Conservation (phyloP, 2,329 filamentous ascomycete species). For the Chaetomium olivaceum region DNA sequence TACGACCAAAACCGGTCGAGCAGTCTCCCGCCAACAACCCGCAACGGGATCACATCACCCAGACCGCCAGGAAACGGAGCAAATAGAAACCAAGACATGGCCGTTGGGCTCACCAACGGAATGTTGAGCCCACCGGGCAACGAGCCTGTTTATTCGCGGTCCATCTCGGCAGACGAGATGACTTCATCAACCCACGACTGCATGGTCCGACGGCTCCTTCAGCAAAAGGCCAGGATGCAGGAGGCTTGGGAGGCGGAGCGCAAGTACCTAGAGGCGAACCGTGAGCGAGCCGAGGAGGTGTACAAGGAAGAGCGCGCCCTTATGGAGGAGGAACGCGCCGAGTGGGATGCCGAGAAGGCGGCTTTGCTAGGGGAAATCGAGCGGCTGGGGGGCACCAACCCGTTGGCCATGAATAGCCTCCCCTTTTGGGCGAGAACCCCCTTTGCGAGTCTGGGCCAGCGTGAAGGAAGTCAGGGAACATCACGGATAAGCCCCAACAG, state of each 20-base stretch:
- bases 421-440: conserved; percentile 27
- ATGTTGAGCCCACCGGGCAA: conserved; percentile 16
- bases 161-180: conserved; percentile 35
- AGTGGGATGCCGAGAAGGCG: conserved; percentile 50
- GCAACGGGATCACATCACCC: conserved; percentile 5
- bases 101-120: background rate
- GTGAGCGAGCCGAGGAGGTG: conserved; percentile 55
- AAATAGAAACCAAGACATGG: background rate
- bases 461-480: conserved; percentile 26
- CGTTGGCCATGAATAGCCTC: conserved; percentile 22
- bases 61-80: background rate
- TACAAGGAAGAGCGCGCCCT: conserved; percentile 55
- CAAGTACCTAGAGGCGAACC: conserved; percentile 54
- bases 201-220: conserved; percentile 44
- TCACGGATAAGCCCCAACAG: conserved; percentile 31
- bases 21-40: conserved; percentile 37
- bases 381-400: conserved; percentile 34
- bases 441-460: conserved; percentile 12
- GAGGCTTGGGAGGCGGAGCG: conserved; percentile 57
- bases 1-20: conserved; percentile 36
- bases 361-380: conserved; percentile 45
- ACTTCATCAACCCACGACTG: conserved; percentile 37
- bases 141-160: conserved; percentile 33
- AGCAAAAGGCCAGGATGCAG: conserved; percentile 47
- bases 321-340: conserved; percentile 53